Evolutionary conservation across 2,329 filamentous ascomycete genomes (phyloP).

Genomic region (Ophiostoma novo-ulmi): DNA sequence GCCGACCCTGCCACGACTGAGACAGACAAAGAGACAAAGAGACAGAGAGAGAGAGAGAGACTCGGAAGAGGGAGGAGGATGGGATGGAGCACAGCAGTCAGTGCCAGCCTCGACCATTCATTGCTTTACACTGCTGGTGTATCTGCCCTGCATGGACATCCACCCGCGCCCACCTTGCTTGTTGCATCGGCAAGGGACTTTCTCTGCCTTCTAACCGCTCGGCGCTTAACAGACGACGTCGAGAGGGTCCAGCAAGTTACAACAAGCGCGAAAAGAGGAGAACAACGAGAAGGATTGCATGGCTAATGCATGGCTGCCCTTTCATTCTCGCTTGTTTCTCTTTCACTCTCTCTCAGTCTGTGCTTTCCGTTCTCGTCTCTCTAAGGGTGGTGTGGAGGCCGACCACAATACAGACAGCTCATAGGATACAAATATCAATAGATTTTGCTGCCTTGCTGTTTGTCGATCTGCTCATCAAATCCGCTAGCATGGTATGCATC

Average conservation of each 20-base stretch:
- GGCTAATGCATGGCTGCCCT: neutral
- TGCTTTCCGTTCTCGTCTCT: neutral
- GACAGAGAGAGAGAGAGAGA: too few relatives aligned
- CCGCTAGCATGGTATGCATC: neutral
- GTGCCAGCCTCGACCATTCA: neutral
- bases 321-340: neutral
- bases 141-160: too few relatives aligned
- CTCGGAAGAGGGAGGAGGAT: neutral
- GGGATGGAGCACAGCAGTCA: neutral
- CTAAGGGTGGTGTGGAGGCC: constrained; percentile 6
- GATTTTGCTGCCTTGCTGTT: neutral
- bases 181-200: neutral
- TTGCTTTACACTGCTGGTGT: neutral
- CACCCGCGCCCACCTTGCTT: neutral
- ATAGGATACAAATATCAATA: neutral
- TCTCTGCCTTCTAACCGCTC: neutral
- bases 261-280: neutral
- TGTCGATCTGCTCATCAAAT: neutral
- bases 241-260: constrained; percentile 7
- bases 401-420: neutral
- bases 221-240: constrained; percentile 15
- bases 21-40: neutral
- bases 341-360: neutral
- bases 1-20: neutral
- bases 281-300: neutral